Conservation (phyloP, 371 early-diverging fungal species). For the Mucor indicus region DNA sequence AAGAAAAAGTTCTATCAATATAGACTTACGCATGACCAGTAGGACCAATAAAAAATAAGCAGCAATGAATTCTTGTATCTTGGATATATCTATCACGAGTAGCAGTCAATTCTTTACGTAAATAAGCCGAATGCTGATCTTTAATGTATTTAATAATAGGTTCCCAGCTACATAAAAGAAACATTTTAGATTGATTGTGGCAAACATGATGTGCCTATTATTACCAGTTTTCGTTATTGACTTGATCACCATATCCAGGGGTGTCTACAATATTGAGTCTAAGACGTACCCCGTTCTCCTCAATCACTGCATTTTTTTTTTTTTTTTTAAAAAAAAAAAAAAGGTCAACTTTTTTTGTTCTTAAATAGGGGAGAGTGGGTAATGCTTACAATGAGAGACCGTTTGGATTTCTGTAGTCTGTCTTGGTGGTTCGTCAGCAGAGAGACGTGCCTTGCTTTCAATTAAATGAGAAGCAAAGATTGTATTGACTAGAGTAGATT, state of each 20-base stretch:
- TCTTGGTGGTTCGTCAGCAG: conserved; percentile 70
- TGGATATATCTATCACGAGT: conserved; percentile 82
- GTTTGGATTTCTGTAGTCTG: conserved; percentile 86
- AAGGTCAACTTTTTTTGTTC: background rate
- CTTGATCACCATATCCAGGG: conserved; percentile 79
- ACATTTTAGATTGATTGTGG: too few relatives aligned
- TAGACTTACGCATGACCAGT: conserved; percentile 67
- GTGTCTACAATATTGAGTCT: conserved; percentile 83
- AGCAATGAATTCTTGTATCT: conserved; percentile 82
- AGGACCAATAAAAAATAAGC: conserved; percentile 77
- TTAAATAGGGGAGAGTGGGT: background rate
- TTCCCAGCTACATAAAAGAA: conserved; percentile 64
- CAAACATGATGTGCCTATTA: background rate
- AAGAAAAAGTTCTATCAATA: background rate
- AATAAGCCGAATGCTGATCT: conserved; percentile 87
- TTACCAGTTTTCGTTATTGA: conserved; percentile 88
- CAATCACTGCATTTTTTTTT: conserved; percentile 53
- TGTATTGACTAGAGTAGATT: conserved; percentile 98
- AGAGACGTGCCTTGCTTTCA: conserved; percentile 78
- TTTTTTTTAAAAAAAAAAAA: conserved; percentile 7
- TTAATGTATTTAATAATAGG: conserved; percentile 90
- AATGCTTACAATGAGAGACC: conserved; percentile 66
- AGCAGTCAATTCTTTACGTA: conserved; percentile 86
- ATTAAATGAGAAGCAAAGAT: conserved; percentile 84
- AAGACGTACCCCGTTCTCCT: conserved; percentile 84